These are phyloP conservation scores for Fusarium siculi DNA, from an alignment of 2,329 filamentous ascomycete genomes.

Conservation along the genomic window DNA sequence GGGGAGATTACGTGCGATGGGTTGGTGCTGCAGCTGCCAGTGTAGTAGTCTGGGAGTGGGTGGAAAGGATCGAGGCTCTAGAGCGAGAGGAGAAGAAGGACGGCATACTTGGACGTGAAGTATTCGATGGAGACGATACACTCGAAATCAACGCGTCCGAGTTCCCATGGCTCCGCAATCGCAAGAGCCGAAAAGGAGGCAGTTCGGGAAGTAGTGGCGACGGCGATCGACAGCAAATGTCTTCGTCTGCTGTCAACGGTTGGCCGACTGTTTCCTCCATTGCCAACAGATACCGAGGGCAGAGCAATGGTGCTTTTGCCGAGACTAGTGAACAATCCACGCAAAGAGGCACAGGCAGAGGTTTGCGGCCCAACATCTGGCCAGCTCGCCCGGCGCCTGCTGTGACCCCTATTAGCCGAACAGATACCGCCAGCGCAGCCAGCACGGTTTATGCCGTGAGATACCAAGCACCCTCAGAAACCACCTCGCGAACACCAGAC, in stretches of 20 bases:
- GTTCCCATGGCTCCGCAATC: slow-evolving; percentile 58
- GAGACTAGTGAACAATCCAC: slow-evolving; percentile 40
- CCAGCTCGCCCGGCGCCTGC: slow-evolving; percentile 65
- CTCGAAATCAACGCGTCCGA: slow-evolving; percentile 71
- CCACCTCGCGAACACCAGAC: slow-evolving; percentile 59
- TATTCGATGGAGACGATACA: slow-evolving; percentile 96
- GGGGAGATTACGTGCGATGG: slow-evolving; percentile 96
- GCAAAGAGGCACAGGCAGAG: slow-evolving; percentile 47
- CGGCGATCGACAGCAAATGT: slow-evolving; percentile 24
- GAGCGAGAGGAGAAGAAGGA: slow-evolving; percentile 95
- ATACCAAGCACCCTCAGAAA: slow-evolving; percentile 68
- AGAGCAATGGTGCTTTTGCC: slow-evolving; percentile 26
- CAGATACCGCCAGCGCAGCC: slow-evolving; percentile 71
- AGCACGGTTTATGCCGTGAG: slow-evolving; percentile 72
- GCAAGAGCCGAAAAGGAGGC: slow-evolving; percentile 49
- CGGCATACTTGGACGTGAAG: slow-evolving; percentile 87
- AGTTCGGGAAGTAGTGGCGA: slow-evolving; percentile 17
- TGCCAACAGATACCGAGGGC: slow-evolving; percentile 42
- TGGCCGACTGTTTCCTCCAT: slow-evolving; percentile 46
- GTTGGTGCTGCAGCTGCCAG: slow-evolving; percentile 94
- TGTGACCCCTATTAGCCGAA: slow-evolving; percentile 68
- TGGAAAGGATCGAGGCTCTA: slow-evolving; percentile 90
- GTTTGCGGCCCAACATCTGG: slow-evolving; percentile 64
- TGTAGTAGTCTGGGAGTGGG: slow-evolving; percentile 99
- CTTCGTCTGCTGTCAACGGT: slow-evolving; percentile 34